Evolutionary conservation across 768 basidiomycete genomes (phyloP).

Genomic region (Leucosporidium creatinivorum): DNA sequence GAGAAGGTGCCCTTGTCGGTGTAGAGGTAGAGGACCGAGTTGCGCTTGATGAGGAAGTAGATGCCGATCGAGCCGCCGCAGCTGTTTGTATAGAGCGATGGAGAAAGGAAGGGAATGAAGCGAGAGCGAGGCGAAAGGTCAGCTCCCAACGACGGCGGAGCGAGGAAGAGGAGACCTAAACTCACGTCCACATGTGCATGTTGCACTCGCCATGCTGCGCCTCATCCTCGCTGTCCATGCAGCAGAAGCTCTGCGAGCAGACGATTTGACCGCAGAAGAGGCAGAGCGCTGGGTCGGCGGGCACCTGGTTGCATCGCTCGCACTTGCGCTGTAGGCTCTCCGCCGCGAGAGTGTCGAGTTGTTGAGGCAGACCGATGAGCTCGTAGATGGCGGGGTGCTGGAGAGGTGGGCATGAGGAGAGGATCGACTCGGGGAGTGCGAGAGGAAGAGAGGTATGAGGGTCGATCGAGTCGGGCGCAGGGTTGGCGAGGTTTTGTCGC

Average conservation of each 20-base stretch:
- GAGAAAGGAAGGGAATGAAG: no score
- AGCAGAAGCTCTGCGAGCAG: constrained; percentile 90
- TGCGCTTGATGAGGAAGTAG: constrained; percentile 86
- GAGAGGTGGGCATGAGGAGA: constrained; percentile 29
- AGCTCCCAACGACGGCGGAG: background rate
- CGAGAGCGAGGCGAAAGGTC: background rate
- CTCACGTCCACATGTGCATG: constrained; percentile 86
- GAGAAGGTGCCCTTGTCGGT: constrained; percentile 81
- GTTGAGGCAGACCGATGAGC: constrained; percentile 67
- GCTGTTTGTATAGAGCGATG: constrained; percentile 46
- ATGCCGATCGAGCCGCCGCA: constrained; percentile 84
- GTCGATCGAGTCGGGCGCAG: background rate
- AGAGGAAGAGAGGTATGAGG: background rate
- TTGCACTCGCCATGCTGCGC: constrained; percentile 80
- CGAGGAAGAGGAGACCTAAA: constrained; percentile 33
- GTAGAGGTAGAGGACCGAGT: constrained; percentile 80
- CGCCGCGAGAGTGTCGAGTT: constrained; percentile 76
- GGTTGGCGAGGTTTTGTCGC: background rate
- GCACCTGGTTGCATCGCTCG: constrained; percentile 65
- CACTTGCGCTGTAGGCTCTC: constrained; percentile 67
- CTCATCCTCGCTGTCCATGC: constrained; percentile 56
- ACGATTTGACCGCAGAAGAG: constrained; percentile 77
- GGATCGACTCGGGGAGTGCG: constrained; percentile 60
- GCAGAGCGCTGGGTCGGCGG: constrained; percentile 81
- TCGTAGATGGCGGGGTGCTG: constrained; percentile 75